Evolutionary conservation across 1,139 yeast genomes (phyloP).

Genomic region (Nadsonia starkeyi-henricii): DNA sequence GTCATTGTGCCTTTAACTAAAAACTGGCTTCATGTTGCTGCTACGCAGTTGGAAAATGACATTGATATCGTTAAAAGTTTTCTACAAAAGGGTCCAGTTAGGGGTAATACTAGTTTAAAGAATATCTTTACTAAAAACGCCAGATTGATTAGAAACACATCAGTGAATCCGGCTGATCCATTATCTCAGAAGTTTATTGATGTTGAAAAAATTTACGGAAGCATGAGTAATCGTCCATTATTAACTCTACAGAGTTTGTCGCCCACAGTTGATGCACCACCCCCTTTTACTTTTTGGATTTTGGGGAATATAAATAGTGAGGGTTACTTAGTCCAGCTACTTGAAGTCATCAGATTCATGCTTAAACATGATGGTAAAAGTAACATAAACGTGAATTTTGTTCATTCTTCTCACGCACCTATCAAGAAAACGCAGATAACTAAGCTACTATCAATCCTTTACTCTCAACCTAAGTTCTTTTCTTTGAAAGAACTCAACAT

Average conservation of each 20-base stretch:
- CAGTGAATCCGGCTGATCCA: slow-evolving; percentile 24
- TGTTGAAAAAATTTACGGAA: slow-evolving; percentile 9
- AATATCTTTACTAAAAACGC: slow-evolving; percentile 11
- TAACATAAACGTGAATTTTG: slow-evolving; percentile 27
- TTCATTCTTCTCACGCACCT: slow-evolving; percentile 11
- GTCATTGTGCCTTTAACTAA: slow-evolving; percentile 33
- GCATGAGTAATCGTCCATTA: slow-evolving; percentile 6
- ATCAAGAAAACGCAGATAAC: not conserved
- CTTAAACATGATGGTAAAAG: slow-evolving; percentile 10
- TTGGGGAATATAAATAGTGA: slow-evolving; percentile 38
- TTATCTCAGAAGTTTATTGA: slow-evolving; percentile 11
- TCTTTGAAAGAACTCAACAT: slow-evolving; percentile 10
- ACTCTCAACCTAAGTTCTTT: slow-evolving; percentile 3
- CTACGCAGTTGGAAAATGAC: slow-evolving; percentile 22
- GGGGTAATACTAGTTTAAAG: not conserved
- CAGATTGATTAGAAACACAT: slow-evolving; percentile 17
- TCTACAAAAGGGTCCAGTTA: slow-evolving; percentile 7
- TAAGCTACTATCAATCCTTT: not conserved
- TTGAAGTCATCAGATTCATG: slow-evolving; percentile 23
- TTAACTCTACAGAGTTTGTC: slow-evolving; percentile 1
- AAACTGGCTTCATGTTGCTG: slow-evolving; percentile 29
- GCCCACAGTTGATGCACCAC: slow-evolving; percentile 7
- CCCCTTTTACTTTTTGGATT: slow-evolving; percentile 33
- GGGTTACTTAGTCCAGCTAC: slow-evolving; percentile 30
- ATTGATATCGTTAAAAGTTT: slow-evolving; percentile 15